Conservation (phyloP, 345 rosid species). For the Citrus glauca region DNA sequence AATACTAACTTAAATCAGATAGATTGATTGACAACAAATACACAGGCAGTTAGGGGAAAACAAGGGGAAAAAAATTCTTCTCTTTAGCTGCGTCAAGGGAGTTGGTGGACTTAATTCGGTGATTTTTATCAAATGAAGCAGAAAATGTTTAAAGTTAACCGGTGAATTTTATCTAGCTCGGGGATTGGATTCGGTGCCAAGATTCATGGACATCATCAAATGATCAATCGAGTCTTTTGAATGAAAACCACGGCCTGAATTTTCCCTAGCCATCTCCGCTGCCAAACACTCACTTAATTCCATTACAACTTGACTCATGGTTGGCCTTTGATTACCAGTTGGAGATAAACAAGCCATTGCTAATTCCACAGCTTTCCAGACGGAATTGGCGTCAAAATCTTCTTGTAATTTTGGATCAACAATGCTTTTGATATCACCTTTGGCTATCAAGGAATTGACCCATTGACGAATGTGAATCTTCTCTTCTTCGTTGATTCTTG, state of each 20-base stretch:
- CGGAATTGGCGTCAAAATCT: constrained; percentile 29
- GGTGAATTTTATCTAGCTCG: background rate
- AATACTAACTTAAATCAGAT: no score
- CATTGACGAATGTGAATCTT: constrained; percentile 29
- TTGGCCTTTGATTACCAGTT: constrained; percentile 27
- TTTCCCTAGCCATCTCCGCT: background rate
- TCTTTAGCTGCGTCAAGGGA: background rate
- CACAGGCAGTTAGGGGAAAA: background rate
- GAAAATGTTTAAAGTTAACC: background rate
- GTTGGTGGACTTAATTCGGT: background rate
- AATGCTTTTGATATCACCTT: constrained; percentile 39
- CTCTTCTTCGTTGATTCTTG: background rate
- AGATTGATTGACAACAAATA: no score
- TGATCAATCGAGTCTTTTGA: constrained; percentile 5
- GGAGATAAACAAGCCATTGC: constrained; percentile 43
- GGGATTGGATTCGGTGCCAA: background rate
- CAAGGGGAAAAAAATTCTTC: background rate
- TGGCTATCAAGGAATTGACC: constrained; percentile 28
- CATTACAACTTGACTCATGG: constrained; percentile 31
- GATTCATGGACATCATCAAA: background rate
- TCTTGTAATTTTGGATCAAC: constrained; percentile 39
- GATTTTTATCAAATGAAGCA: background rate
- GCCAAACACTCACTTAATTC: constrained; percentile 31
- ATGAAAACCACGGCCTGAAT: background rate
- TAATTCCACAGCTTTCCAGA: constrained; percentile 41